Conservation (phyloP, 257 asterid genomes). For the Solanum sitiens region DNA sequence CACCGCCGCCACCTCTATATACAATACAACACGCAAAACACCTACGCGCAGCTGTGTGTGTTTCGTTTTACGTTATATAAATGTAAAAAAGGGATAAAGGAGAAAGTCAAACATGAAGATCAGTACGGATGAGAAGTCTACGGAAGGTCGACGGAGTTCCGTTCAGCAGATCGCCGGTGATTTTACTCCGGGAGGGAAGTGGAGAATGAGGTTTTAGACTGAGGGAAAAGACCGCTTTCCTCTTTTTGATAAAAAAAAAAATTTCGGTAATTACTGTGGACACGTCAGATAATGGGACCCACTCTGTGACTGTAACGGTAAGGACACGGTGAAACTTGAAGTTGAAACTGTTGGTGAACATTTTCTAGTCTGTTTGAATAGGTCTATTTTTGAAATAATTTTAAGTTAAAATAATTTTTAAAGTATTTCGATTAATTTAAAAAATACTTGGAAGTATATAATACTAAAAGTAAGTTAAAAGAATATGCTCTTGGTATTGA, state of each 20-base stretch:
- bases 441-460: no score
- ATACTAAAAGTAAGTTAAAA: no score
- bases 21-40: background rate
- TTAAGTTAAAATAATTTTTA: no score
- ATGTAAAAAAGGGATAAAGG: background rate
- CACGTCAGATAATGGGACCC: background rate
- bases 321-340: background rate
- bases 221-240: background rate
- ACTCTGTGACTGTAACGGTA: background rate
- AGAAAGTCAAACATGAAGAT: background rate
- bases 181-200: background rate
- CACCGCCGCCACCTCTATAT: background rate
- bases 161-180: background rate
- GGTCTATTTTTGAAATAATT: no score
- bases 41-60: background rate
- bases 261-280: background rate
- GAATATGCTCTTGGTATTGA: background rate
- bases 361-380: accelerated
- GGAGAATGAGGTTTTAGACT: background rate
- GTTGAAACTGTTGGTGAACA: background rate
- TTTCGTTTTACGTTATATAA: background rate
- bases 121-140: background rate
- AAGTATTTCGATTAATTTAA: background rate
- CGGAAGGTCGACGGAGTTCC: background rate
- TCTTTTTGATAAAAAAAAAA: background rate